Conservation (phyloP, 306 rosid genomes). For the Cicer bijugum region DNA sequence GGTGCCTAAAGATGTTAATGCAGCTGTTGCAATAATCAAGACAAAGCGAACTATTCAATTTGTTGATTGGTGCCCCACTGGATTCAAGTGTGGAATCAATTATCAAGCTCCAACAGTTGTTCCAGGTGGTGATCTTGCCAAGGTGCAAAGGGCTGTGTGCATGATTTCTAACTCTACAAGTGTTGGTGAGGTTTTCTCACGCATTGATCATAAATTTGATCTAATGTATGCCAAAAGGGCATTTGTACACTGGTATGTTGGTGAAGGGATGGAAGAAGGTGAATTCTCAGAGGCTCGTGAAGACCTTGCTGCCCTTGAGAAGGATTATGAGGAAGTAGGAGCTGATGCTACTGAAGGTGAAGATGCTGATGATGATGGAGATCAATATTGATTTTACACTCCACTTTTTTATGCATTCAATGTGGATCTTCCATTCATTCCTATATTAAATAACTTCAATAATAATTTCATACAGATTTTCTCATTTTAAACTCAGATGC, state of each 20-base stretch:
- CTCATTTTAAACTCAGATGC: too few species aligned
- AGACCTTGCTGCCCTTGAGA: conserved; percentile 79
- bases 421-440: conserved; percentile 31
- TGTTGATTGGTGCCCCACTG: conserved; percentile 92
- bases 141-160: conserved; percentile 84
- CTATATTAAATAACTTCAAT: conserved; percentile 30
- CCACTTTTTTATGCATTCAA: not conserved
- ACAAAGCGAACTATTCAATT: conserved; percentile 82
- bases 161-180: conserved; percentile 85
- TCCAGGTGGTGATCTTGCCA: conserved; percentile 89
- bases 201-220: conserved; percentile 57
- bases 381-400: conserved; percentile 57
- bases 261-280: conserved; percentile 94
- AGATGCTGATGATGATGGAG: conserved; percentile 71
- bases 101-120: conserved; percentile 91
- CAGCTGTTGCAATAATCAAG: conserved; percentile 84
- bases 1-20: conserved; percentile 85
- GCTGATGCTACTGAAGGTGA: conserved; percentile 80
- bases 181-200: conserved; percentile 68
- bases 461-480: not conserved
- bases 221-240: conserved; percentile 69
- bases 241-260: conserved; percentile 88
- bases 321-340: conserved; percentile 85
- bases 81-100: conserved; percentile 86
- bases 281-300: conserved; percentile 95